A percentile compares a stretch with the other conserved stretches of the same genome.
Conservation (phyloP, 176 grass and related monocot genomes). For the Avena eriantha region DNA sequence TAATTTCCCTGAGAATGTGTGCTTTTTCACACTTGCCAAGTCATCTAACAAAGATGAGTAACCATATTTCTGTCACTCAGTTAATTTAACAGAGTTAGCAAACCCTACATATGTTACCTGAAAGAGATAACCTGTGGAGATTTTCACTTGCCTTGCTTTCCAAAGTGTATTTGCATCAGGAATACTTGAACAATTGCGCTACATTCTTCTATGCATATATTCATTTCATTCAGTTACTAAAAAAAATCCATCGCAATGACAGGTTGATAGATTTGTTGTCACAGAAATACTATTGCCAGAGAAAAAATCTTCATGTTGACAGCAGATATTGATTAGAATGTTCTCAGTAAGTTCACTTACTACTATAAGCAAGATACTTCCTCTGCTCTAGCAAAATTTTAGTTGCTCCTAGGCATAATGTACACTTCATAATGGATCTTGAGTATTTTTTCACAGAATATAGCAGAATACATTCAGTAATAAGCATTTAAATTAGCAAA, state of each 20-base stretch:
- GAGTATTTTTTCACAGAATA: too few species aligned
- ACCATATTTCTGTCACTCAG: not conserved
- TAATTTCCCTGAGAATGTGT: not conserved
- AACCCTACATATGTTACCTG: not conserved
- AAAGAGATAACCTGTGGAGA: not conserved
- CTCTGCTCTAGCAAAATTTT: not conserved
- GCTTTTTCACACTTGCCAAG: not conserved
- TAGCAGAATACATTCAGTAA: slow-evolving; percentile 6
- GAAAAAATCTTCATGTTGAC: not conserved
- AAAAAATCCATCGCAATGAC: not conserved
- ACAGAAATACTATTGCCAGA: not conserved
- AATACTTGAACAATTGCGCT: not conserved
- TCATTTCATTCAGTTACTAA: not conserved
- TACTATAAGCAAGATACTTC: not conserved
- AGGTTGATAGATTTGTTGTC: not conserved
- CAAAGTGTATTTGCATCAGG: not conserved
- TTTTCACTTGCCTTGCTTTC: not conserved
- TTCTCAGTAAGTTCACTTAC: not conserved
- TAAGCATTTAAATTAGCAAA: not conserved
- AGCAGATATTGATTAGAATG: not conserved
- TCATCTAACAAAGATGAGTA: slow-evolving; percentile 9
- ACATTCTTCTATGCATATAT: not conserved
- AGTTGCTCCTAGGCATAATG: not conserved
- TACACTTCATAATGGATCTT: too few species aligned
- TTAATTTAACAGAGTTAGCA: not conserved